These are phyloP conservation scores for Globisporangium canariense DNA, from an alignment of 352 stramenopile species.

Conservation along the genomic window DNA sequence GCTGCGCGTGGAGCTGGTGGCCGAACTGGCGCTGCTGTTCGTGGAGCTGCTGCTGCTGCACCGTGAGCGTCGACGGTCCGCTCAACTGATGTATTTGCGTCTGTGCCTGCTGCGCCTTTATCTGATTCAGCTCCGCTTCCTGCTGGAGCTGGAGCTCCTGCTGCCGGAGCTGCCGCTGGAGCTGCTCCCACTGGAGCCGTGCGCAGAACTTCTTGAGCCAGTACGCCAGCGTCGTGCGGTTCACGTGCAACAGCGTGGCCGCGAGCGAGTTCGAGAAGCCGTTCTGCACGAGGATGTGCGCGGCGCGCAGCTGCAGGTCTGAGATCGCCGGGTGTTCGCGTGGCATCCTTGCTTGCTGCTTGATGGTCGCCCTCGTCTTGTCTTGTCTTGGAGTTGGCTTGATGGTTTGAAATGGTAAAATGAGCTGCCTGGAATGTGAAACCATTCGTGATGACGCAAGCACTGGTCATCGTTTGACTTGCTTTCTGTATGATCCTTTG, in stretches of 20 bases:
- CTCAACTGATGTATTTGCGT: no score
- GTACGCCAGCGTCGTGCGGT: neutral
- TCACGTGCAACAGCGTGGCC: neutral
- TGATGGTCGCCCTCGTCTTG: neutral
- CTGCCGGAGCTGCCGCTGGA: neutral
- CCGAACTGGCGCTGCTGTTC: constrained; percentile 12
- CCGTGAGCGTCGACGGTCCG: neutral
- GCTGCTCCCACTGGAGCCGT: neutral
- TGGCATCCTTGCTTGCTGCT: neutral
- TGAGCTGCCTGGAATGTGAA: neutral
- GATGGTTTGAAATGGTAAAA: neutral
- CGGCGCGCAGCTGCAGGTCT: constrained; percentile 7
- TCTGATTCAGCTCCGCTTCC: neutral
- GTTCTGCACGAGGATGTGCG: neutral
- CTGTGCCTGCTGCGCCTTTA: neutral
- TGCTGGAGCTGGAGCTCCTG: neutral
- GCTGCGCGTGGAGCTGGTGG: neutral
- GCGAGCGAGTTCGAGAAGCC: neutral
- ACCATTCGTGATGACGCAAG: neutral
- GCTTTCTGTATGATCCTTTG: neutral
- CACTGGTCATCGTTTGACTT: neutral
- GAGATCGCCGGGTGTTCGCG: constrained; percentile 24
- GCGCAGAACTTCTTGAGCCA: neutral
- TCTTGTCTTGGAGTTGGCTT: neutral
- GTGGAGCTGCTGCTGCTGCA: constrained; percentile 45